Base-by-base conservation (phyloP, 345 rosid species). In the Carallia brachiata region DNA sequence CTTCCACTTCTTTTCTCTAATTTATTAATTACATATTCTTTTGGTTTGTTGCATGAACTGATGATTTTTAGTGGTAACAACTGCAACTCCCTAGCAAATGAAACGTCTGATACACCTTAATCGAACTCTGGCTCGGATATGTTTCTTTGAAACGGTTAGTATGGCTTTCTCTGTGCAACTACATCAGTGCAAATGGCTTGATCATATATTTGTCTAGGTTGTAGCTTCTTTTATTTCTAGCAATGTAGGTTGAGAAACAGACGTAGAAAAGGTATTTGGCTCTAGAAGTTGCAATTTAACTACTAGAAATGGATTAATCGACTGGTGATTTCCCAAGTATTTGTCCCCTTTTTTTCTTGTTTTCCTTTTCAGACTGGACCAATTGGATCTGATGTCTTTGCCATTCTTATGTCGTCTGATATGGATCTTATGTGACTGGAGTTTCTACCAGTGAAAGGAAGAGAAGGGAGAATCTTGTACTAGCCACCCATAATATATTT, bases 211-310 rank as follows among this genome's bases (percentile, higher is more conserved):
- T 63, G 39, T 66, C 27, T 36, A 9, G 7, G 9, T 39, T 8
- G 9, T 39, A 8, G 7, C 47, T 7, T 39, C 7, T 8, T 67
- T 28, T 65, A n/a, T 57, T 8, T 54, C 55, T 28, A 69, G 64
- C 70, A 56, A 56, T 73, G 70, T 72, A 94, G 97, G 97, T 90
- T 71, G 92, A 89, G 67, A 85, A 86, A 79, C 78, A 54, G 99
- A 90, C 72, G 99, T 92, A 6, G 67, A 70, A 3, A 97, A 95
- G 85, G 97, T 96, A 67, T 92, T 92, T 77, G 97, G 72, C 97
- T 95, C 70, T 82, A 60, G 93, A 89, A 78, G 97, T 92, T 57
- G 97, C 99, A 76, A 92, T 90, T 97, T 97, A 92, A 70, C 97
- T 92, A 79, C 92, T 97, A 55, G 99, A 97, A 56, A 92, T 96